A percentile compares a stretch with the other conserved stretches of the same genome.
phyloP scores from a whole-genome alignment of 2,329 filamentous ascomycete species.

The Hymenoscyphus infarciens region DNA sequence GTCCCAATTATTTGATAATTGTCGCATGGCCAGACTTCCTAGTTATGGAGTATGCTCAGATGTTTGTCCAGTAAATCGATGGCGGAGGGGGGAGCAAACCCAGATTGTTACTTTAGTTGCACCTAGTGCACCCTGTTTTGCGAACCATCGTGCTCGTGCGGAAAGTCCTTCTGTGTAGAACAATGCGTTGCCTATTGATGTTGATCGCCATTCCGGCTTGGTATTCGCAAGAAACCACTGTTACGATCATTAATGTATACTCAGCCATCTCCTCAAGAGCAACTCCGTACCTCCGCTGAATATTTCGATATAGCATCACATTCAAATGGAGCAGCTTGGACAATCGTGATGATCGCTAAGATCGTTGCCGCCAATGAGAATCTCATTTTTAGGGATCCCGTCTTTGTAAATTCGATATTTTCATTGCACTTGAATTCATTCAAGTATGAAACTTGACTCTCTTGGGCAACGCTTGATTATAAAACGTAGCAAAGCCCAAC shows the following conservation, averaged over 20 bases:
- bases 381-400: neutral
- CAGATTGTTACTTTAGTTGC: conserved; percentile 13
- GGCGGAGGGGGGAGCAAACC: neutral
- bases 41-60: neutral
- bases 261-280: neutral
- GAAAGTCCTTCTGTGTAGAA: conserved; percentile 15
- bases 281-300: neutral
- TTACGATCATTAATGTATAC: too few species aligned
- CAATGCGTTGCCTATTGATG: conserved; percentile 8
- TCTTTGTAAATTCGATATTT: neutral
- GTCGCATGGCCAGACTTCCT: conserved; percentile 16
- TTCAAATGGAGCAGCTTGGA: neutral
- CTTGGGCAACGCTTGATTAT: neutral
- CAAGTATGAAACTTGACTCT: neutral
- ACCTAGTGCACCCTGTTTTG: neutral
- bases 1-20: conserved; percentile 9
- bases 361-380: neutral
- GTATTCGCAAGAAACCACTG: conserved; percentile 15
- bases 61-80: too few species aligned
- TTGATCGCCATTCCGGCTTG: conserved; percentile 10
- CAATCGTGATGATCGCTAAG: neutral
- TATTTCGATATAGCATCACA: neutral
- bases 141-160: conserved; percentile 7
- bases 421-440: neutral
- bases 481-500: neutral